Base-by-base conservation (phyloP, 2,329 filamentous ascomycete genomes). In the Monosporascus sp. region DNA sequence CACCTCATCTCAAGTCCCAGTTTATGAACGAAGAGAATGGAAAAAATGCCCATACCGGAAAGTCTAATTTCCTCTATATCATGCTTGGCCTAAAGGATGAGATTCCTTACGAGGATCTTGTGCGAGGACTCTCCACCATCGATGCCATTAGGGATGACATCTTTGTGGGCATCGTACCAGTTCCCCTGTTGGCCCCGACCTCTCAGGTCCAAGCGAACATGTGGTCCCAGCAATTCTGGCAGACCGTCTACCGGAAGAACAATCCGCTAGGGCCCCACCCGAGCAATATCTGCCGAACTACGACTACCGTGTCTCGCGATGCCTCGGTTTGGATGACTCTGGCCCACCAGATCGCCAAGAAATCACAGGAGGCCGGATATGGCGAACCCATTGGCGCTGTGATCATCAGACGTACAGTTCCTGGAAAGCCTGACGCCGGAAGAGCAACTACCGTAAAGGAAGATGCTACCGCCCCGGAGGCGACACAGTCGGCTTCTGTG, bases 211-310 rank as follows among this genome's bases (percentile, higher is more conserved):
- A 93, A 68, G 88, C 90, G 8, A 81, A 81, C 25, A 74, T 82
- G 66, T 94, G 89, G 89, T 86, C 84, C 25, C 75, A 81, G 36
- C 79, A 85, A 60, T 93, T 90, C 68, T 95, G 90, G 90, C 90
- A 90, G 14, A 88, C 86, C 1, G 83, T 92, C 48, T 95, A 94
- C 72, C 86, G 89, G 58, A 91, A 91, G 73, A 92, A 88, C 60
- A 94, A 94, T 65, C 89, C 89, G 2, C 88, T 92, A 54, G 90
- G 90, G 4, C 89, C 90, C 18, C 90, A 95, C 65, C 89, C 89
- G 56, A 83, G 84, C 63, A 81, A 88, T 65, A 83, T 93, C 52
- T 75, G 81, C 42, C 83, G 86, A 54, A 84, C 86, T 27, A 85
- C 86, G 39, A 80, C 84, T 14, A 85, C 89, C 55, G 82, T 95